Percentiles rank a stretch among this genome's conserved stretches.
phyloP scores from a whole-genome alignment of 2,329 filamentous ascomycete species.

The Shiraia bambusicola region DNA sequence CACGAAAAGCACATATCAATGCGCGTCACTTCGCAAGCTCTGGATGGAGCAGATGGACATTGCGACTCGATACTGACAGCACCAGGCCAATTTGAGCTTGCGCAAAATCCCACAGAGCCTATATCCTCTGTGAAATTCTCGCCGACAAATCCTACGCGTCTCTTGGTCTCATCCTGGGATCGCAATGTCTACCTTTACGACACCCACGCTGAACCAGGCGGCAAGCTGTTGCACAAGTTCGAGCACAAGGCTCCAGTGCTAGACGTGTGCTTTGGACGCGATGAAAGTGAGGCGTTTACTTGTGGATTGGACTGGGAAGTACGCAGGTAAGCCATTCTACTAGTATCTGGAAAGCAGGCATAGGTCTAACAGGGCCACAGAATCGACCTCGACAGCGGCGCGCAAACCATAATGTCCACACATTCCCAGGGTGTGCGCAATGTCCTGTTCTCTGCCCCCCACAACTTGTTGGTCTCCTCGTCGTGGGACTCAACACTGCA shows the following conservation, averaged over 20 bases:
- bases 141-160: conserved; percentile 68
- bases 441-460: conserved; percentile 76
- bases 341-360: background rate
- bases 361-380: conserved; percentile 38
- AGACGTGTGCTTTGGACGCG: conserved; percentile 85
- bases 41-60: background rate
- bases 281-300: conserved; percentile 80
- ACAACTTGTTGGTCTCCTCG: conserved; percentile 79
- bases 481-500: conserved; percentile 94
- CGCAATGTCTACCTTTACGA: conserved; percentile 90
- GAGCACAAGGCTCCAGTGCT: conserved; percentile 84
- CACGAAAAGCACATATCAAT: background rate
- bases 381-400: conserved; percentile 71
- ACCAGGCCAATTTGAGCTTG: conserved; percentile 71
- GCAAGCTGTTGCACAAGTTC: conserved; percentile 69
- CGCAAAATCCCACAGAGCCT: conserved; percentile 79
- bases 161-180: conserved; percentile 96
- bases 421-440: conserved; percentile 79
- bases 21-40: background rate
- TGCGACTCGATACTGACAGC: conserved; percentile 3
- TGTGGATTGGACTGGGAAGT: conserved; percentile 87
- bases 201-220: conserved; percentile 60
- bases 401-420: conserved; percentile 73
- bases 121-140: conserved; percentile 87
- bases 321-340: conserved; percentile 58